Base-by-base conservation (phyloP, 345 rosid species). In the Diplotaxis tenuifolia region DNA sequence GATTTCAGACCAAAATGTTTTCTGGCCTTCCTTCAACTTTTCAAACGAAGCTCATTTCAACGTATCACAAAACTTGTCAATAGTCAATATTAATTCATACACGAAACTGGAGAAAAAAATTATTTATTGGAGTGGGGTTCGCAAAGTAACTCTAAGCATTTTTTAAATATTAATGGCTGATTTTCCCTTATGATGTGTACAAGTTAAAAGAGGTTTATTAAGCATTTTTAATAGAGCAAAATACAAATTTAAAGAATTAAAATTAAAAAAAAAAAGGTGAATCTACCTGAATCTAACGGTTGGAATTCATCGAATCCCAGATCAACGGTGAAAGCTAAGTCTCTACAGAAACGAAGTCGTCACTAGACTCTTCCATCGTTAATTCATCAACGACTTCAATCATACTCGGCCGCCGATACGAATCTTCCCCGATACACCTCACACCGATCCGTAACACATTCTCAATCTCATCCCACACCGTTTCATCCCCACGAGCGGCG, bases 401-500 rank as follows among this genome's bases (percentile, higher is more conserved):
- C 80, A 86, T 74, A 59, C 82, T 85, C 56, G 87, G 61, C 38
- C 97, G 78, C n/a, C 29, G 67, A 66, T 82, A 73, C 0, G 89
- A 86, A 81, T 79, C 78, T 0, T 72, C 78, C 70, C 81, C 75
- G 0, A 83, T 79, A 73, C 97, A 89, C 55, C 78, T 85, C 1
- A 69, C 79, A 11, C 91, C 96, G 11, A 93, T 79, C 34, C 76
- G 67, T n/a, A 91, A 84, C 11, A 91, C 86, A 9, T 67, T 68
- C 52, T 79, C 83, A 77, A 91, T 84, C 70, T 83, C 82, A 0
- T 70, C 68, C 4, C 73, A 31, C 2, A 84, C 74, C 23, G 11
- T 40, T 12, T 38, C 18, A 2, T 82, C 64, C 28, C 73, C 61
- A 16, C 82, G 78, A 5, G 69, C 57, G 0, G 83, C 67, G 36